These are phyloP conservation scores for Centrapalus pauciflorus DNA, from an alignment of 129 eudicot genomes.

Conservation along the genomic window DNA sequence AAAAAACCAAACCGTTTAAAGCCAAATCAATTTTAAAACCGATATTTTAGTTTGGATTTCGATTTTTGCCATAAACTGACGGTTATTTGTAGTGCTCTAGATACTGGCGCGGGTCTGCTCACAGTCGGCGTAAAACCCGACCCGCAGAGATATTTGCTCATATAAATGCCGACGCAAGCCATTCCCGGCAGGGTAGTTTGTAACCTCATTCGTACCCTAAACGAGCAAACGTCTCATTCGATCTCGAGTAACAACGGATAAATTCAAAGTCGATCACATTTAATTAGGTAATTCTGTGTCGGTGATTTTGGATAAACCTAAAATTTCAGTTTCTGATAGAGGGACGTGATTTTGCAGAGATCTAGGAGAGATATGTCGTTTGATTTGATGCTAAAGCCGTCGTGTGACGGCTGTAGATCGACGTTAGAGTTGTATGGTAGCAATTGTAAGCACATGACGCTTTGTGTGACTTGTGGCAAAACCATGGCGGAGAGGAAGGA, in stretches of 20 bases:
- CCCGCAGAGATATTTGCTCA: background rate
- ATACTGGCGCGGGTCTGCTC: too few relatives aligned
- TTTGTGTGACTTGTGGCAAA: conserved; percentile 76
- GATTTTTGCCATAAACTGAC: too few relatives aligned
- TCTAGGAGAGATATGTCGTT: conserved; percentile 37
- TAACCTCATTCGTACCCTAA: background rate
- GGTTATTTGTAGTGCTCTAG: too few relatives aligned
- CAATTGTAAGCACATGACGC: conserved; percentile 94
- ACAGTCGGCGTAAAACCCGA: too few relatives aligned
- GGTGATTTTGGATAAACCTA: conserved; percentile 1
- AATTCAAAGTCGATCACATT: background rate
- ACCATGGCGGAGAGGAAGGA: conserved; percentile 77
- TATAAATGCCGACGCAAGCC: background rate
- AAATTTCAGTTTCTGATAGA: background rate
- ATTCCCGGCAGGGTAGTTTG: background rate
- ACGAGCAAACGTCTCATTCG: background rate
- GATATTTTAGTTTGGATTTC: too few relatives aligned
- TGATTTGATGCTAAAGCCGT: conserved; percentile 72
- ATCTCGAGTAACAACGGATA: too few relatives aligned
- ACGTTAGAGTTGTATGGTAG: conserved; percentile 79
- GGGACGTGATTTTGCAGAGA: conserved; percentile 9
- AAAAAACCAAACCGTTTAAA: too few relatives aligned
- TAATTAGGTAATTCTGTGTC: background rate
- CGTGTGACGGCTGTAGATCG: conserved; percentile 72
- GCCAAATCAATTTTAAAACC: too few relatives aligned